These are phyloP conservation scores for Dactylonectria estremocensis DNA, from an alignment of 2,329 filamentous ascomycete genomes.

Conservation along the genomic window DNA sequence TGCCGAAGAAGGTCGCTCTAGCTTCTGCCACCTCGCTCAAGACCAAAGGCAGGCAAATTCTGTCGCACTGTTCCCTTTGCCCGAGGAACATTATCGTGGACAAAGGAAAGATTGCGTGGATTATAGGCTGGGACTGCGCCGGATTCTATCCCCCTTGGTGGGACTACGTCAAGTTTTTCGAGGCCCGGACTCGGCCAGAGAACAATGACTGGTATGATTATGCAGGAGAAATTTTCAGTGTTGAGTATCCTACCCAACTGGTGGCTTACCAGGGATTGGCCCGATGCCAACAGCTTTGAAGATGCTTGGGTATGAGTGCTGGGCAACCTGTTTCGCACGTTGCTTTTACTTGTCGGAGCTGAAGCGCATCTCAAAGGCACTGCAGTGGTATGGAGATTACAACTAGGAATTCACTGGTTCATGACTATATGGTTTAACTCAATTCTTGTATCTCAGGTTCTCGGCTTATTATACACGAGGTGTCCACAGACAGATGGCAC, in stretches of 20 bases:
- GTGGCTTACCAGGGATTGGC: conserved; percentile 51
- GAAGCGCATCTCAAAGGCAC: not conserved
- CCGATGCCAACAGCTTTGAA: conserved; percentile 48
- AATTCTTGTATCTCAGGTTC: conserved; percentile 29
- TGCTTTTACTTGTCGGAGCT: not conserved
- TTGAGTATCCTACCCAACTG: conserved; percentile 45
- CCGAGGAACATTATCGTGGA: conserved; percentile 51
- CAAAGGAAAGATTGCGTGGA: conserved; percentile 41
- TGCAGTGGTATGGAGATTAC: not conserved
- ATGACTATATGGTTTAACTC: conserved; percentile 30
- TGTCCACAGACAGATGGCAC: conserved; percentile 33
- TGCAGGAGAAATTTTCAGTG: conserved; percentile 48
- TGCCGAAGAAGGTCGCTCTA: conserved; percentile 43
- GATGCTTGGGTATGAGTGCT: not conserved
- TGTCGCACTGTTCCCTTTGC: conserved; percentile 48
- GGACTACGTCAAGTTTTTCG: conserved; percentile 55
- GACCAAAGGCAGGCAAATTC: conserved; percentile 31
- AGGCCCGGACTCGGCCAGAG: conserved; percentile 44
- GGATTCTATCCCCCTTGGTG: conserved; percentile 54
- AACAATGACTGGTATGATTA: conserved; percentile 54
- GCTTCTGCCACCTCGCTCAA: conserved; percentile 42
- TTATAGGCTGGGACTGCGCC: conserved; percentile 52
- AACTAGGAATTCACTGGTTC: conserved; percentile 12
- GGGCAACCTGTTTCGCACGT: not conserved
- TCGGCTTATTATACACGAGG: conserved; percentile 41